A percentile compares a stretch with the other conserved stretches of the same genome.
These are phyloP conservation scores for Jamesozyma spencerorum DNA, from an alignment of 805 yeast genomes.

Conservation along the genomic window DNA sequence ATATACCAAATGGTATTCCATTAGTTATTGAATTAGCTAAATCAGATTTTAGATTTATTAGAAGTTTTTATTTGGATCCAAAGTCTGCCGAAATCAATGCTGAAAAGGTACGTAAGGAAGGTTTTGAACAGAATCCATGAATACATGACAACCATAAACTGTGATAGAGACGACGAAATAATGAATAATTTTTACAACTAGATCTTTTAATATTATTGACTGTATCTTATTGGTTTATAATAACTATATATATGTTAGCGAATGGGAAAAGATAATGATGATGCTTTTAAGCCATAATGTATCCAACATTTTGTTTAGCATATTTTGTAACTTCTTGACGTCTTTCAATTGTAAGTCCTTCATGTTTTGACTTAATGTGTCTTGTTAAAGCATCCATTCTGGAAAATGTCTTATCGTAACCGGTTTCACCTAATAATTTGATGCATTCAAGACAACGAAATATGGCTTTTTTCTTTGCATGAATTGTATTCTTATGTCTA, in stretches of 20 bases:
- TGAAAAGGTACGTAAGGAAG: constrained; percentile 71
- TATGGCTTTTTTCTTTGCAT: constrained; percentile 73
- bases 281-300: constrained; percentile 10
- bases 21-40: constrained; percentile 56
- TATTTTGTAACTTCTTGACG: constrained; percentile 60
- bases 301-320: constrained; percentile 71
- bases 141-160: not conserved
- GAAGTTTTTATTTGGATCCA: constrained; percentile 66
- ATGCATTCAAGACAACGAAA: constrained; percentile 81
- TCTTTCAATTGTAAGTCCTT: constrained; percentile 38
- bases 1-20: constrained; percentile 81
- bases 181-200: too few species aligned
- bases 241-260: not conserved
- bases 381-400: constrained; percentile 91
- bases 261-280: not conserved
- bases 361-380: constrained; percentile 87
- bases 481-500: constrained; percentile 92
- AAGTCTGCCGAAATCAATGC: constrained; percentile 73
- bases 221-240: too few species aligned
- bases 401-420: constrained; percentile 67
- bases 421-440: constrained; percentile 31
- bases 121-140: constrained; percentile 34
- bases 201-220: too few species aligned
- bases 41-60: constrained; percentile 35
- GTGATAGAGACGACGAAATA: not conserved